A percentile compares a stretch with the other conserved stretches of the same genome.
phyloP scores from a whole-genome alignment of 2,329 filamentous ascomycete species.

The Colletotrichum eremochloae region DNA sequence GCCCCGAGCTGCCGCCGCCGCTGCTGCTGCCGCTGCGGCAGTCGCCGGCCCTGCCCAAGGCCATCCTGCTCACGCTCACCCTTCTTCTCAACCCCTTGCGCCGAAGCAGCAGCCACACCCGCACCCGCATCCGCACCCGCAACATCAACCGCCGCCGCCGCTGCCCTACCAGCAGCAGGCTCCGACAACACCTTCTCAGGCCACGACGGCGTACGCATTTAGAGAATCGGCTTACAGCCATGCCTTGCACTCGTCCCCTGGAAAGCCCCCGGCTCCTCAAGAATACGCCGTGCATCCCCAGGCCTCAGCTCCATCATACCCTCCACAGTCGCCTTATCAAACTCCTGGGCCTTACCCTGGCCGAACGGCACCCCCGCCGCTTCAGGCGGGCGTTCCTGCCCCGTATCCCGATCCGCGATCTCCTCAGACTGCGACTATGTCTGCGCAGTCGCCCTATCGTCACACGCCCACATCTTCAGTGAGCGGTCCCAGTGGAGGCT shows the following conservation, averaged over 20 bases:
- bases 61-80: conserved; percentile 24
- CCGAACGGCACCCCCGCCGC: conserved; percentile 59
- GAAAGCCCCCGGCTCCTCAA: conserved; percentile 56
- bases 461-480: conserved; percentile 62
- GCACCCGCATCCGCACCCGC: conserved; percentile 48
- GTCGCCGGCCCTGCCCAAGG: conserved; percentile 14
- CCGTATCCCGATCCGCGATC: conserved; percentile 64
- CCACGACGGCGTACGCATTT: conserved; percentile 60
- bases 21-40: conserved; percentile 24
- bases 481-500: conserved; percentile 58
- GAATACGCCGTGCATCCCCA: conserved; percentile 56
- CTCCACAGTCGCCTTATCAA: conserved; percentile 56
- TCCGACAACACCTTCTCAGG: conserved; percentile 51
- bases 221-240: conserved; percentile 58
- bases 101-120: conserved; percentile 42
- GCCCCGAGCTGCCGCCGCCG: conserved; percentile 47
- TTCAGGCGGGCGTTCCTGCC: conserved; percentile 56
- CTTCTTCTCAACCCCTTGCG: conserved; percentile 34
- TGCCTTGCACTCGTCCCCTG: conserved; percentile 61
- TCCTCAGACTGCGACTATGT: conserved; percentile 59
- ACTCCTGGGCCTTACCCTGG: conserved; percentile 57
- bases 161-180: conserved; percentile 44
- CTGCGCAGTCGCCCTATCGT: conserved; percentile 64
- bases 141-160: conserved; percentile 48
- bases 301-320: conserved; percentile 51